Conservation (phyloP, 176 grass and related monocot genomes). For the Hordeum vulgare region DNA sequence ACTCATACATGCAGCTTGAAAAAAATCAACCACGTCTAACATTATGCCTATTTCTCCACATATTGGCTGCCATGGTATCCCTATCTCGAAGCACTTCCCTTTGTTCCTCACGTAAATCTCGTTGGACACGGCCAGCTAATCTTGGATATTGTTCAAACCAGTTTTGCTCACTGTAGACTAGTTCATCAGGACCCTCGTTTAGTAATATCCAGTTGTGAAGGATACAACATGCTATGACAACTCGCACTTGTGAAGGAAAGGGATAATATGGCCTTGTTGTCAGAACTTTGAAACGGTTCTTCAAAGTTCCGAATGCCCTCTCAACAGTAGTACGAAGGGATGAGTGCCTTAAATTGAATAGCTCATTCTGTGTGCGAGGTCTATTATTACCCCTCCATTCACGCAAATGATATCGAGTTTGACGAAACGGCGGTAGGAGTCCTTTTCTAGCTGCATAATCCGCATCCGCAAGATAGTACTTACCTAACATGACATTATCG, state of each 20-base stretch:
- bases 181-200: neutral
- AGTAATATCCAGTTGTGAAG: conserved; percentile 2
- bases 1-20: neutral
- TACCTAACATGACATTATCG: neutral
- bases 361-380: neutral
- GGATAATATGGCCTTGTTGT: neutral
- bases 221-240: conserved; percentile 6
- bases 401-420: conserved; percentile 8
- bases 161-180: neutral
- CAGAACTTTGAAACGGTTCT: neutral
- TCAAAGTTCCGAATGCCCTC: neutral
- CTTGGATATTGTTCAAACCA: neutral
- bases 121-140: neutral
- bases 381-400: neutral
- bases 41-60: neutral
- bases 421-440: neutral
- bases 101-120: neutral
- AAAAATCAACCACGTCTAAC: neutral
- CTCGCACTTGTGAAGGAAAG: neutral
- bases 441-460: neutral
- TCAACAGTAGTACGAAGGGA: neutral
- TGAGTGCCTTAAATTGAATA: neutral
- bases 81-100: neutral
- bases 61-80: neutral
- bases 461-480: conserved; percentile 9